Evolutionary conservation across 2,329 filamentous ascomycete genomes (phyloP).

Genomic region (Zymoseptoria pseudotritici): DNA sequence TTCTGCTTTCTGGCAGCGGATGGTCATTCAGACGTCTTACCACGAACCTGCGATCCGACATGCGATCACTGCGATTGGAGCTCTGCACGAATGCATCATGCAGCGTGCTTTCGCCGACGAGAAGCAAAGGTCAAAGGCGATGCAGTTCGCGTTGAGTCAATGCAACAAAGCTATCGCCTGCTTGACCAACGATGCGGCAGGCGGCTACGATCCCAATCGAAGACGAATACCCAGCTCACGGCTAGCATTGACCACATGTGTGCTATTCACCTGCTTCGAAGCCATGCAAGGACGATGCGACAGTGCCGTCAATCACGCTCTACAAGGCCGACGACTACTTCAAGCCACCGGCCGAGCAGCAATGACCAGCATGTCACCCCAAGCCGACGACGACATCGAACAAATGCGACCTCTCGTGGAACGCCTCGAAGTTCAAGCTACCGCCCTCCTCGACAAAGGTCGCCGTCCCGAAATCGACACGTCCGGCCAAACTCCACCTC

Average conservation of each 20-base stretch:
- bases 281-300: constrained; percentile 30
- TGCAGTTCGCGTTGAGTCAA: constrained; percentile 27
- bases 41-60: constrained; percentile 28
- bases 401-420: constrained; percentile 28
- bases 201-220: constrained; percentile 10
- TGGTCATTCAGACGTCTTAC: constrained; percentile 28
- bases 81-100: constrained; percentile 28
- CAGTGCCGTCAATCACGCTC: constrained; percentile 28
- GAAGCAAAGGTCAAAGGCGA: constrained; percentile 25
- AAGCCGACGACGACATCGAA: constrained; percentile 26
- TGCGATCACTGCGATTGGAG: constrained; percentile 28
- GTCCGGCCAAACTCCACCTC: constrained; percentile 19
- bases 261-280: constrained; percentile 30
- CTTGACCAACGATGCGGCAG: constrained; percentile 20
- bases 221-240: constrained; percentile 18
- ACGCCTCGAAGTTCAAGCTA: constrained; percentile 27
- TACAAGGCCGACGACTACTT: constrained; percentile 24
- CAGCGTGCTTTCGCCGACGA: constrained; percentile 26
- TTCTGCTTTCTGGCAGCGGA: constrained; percentile 26
- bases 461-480: constrained; percentile 23
- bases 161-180: constrained; percentile 28
- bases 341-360: constrained; percentile 19
- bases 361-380: constrained; percentile 15
- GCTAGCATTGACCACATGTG: constrained; percentile 26
- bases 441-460: constrained; percentile 25